Evolutionary conservation across 2,329 filamentous ascomycete species (phyloP), one percentile per base, ranked within the genome.

Genomic region (Penicillium sp.): DNA sequence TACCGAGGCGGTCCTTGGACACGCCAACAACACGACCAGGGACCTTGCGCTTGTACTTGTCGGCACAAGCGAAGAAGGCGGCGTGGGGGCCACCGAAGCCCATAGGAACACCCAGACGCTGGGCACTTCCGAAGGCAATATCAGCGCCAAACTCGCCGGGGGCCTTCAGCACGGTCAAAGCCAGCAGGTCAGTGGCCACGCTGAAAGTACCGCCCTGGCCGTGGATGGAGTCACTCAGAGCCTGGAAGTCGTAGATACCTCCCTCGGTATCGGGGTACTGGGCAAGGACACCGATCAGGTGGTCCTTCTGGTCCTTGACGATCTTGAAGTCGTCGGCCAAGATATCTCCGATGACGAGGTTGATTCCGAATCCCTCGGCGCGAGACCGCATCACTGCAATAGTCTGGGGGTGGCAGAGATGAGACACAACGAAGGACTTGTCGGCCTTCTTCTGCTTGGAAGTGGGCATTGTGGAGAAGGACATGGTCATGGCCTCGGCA

Each of bases 141-240:
- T 97, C 93, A 23, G 93, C 93, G 42, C 93, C 93, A 78, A 93
- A 97, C 72, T 97, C 93, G 49, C 93, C 93, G 0, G 93, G 93
- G 1, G 93, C 90, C 50, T 90, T 94, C 50, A 97, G 83, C 12
- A 96, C 77, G 1, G 93, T 97, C 75, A 97, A 78, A 6, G 93
- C 92, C 39, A 96, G 81, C 44, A 97, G 82, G 73, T 97, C 93
- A 1, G 93, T 97, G 15, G 91, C 93, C 31, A 91, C 92, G 66
- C 89, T 90, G 70, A 97, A 86, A 23, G 92, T 88, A 25, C 86
- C 90, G 25, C 90, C 89, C 50, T 89, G 83, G 63, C 86, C 81
- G 77, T 97, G 93, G 8, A 93, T 89, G 43, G 86, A 80, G 53
- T 93, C 86, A 35, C 90, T 85, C n/a, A 97, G 81, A 15, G 76